Conservation (phyloP, 2,329 filamentous ascomycete genomes). For the Aureobasidium sp. region DNA sequence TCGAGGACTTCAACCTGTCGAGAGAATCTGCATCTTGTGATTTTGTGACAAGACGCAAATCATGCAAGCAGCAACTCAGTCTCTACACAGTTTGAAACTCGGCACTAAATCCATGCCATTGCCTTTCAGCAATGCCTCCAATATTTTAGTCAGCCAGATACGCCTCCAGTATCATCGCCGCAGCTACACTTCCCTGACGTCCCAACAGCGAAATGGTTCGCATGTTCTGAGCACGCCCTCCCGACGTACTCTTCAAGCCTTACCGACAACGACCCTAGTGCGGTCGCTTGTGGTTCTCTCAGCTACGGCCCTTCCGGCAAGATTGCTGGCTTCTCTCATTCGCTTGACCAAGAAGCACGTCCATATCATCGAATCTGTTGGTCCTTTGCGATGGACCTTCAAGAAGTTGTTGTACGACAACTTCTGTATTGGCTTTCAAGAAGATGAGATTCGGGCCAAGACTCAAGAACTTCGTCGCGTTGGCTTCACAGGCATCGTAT, state of each 20-base stretch:
- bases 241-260: background rate
- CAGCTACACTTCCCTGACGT: background rate
- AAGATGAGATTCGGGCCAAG: background rate
- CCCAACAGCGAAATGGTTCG: background rate
- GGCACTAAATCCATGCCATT: background rate
- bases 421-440: background rate
- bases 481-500: constrained; percentile 1
- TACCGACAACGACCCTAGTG: background rate
- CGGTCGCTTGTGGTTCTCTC: background rate
- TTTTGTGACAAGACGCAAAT: background rate
- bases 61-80: background rate
- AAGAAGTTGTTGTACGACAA: background rate
- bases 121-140: background rate
- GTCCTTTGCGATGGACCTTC: background rate
- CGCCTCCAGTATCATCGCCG: background rate
- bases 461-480: background rate
- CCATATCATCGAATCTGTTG: background rate
- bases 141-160: background rate
- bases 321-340: background rate
- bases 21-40: background rate
- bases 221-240: background rate
- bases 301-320: background rate
- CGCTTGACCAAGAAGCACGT: constrained; percentile 5
- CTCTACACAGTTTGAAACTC: too few species aligned
- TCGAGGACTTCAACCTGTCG: background rate